Evolutionary conservation across 768 basidiomycete genomes (phyloP), one percentile per base, ranked within the genome.

Genomic region (Leccinum variicolor): DNA sequence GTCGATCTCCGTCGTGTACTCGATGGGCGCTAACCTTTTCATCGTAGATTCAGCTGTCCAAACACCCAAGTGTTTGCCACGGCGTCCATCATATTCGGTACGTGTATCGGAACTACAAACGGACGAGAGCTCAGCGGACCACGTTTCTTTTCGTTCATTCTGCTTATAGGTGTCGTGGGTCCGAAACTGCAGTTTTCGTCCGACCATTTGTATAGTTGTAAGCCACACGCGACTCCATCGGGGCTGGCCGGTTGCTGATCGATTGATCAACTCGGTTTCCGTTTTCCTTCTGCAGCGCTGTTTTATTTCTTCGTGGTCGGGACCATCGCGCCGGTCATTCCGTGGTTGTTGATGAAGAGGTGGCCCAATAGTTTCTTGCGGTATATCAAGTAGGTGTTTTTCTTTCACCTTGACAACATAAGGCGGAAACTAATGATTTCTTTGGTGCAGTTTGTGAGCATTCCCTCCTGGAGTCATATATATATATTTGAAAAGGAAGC

Each of bases 231-330:
- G 41, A 43, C 11, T 6, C 9, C 9, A 10, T 41, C n/a, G 9
- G 10, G 3, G 31, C 75, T 72, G 70, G 77, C 28, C 51, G 14
- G 21, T n/a, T 41, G 39, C 39, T 41, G n/a, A 43, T 43, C 6
- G 2, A 43, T 19, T 9, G n/a, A 43, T 43, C 6, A 11, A 43
- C 41, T 19, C 19, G 41, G 4, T 43, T 43, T 19, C 15, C n/a
- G 39, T n/a, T 41, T n/a, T 45, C n/a, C 8, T 36, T 33, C 81
- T 41, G 41, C 19, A 43, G 85, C 79, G 4, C 72, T 92, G 21
- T 68, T 82, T 17, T 84, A 83, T 57, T 91, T 90, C 74, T 92
- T 93, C 76, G 72, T 89, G 51, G 76, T 87, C 45, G 91, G 92
- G 28, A 84, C 87, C 8, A 62, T 83, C 14, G 81, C 84, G 31